These are phyloP conservation scores for Salix caprea DNA, from an alignment of 345 rosid genomes.

Conservation along the genomic window DNA sequence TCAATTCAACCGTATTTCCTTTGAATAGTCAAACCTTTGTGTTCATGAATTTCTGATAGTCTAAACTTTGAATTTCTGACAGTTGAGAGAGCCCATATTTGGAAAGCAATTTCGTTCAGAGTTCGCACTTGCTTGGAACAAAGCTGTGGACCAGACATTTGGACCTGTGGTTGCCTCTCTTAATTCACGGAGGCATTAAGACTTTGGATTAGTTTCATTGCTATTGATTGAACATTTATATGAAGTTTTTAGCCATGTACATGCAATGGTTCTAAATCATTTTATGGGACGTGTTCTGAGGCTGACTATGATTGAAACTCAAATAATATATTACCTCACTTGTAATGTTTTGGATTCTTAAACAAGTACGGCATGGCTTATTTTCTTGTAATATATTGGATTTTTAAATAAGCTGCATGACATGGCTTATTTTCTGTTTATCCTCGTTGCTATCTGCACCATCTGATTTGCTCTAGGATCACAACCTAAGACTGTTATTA, in stretches of 20 bases:
- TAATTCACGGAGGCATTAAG: slow-evolving; percentile 67
- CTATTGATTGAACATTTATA: not conserved
- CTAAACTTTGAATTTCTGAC: slow-evolving; percentile 23
- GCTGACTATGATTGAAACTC: slow-evolving; percentile 7
- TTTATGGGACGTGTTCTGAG: slow-evolving; percentile 1
- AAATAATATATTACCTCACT: not conserved
- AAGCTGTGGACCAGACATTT: slow-evolving; percentile 72
- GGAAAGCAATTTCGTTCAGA: slow-evolving; percentile 56
- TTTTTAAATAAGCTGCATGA: too few species aligned
- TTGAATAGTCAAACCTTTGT: not conserved
- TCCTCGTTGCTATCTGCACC: not conserved
- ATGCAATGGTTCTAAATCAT: slow-evolving; percentile 9
- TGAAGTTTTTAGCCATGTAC: slow-evolving; percentile 7
- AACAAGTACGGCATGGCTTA: not conserved
- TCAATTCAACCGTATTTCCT: not conserved
- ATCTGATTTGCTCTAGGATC: not conserved
- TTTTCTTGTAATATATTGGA: not conserved
- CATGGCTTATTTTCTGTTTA: not conserved
- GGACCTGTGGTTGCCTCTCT: slow-evolving; percentile 56
- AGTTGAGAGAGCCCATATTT: slow-evolving; percentile 53
- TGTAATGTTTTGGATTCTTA: not conserved
- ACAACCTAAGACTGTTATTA: not conserved
- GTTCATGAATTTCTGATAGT: slow-evolving; percentile 6
- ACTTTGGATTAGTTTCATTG: slow-evolving; percentile 1
- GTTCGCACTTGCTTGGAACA: slow-evolving; percentile 68